Evolutionary conservation across 495 filamentous ascomycete genomes (phyloP).

Genomic region (Hyaloscypha finlandica): DNA sequence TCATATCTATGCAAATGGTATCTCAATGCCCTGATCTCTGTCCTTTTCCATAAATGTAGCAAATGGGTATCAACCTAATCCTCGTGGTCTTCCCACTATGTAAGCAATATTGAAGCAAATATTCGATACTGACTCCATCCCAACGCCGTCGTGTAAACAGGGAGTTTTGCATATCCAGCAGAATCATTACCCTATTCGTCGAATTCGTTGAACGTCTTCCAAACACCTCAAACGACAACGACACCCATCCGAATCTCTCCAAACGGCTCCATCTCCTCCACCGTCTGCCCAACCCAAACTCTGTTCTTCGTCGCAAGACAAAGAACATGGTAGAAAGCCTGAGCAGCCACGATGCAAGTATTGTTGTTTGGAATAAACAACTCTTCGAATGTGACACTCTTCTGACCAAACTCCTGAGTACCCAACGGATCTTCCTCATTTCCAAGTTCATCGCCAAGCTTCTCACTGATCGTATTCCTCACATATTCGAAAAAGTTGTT

Average conservation of each 20-base stretch:
- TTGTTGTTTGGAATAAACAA: conserved; percentile 56
- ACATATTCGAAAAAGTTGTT: conserved; percentile 65
- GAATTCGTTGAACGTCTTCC: not conserved
- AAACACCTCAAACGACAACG: conserved; percentile 21
- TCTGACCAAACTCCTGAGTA: not conserved
- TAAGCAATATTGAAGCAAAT: conserved; percentile 9
- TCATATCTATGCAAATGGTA: not conserved
- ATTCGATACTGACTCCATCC: not conserved
- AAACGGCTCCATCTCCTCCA: conserved; percentile 23
- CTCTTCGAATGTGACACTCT: conserved; percentile 51
- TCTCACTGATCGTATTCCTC: conserved; percentile 34
- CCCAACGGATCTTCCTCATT: conserved; percentile 8
- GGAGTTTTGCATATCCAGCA: not conserved
- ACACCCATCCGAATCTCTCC: conserved; percentile 30
- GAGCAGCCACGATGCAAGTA: conserved; percentile 60
- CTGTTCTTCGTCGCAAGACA: conserved; percentile 62
- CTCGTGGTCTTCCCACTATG: not conserved
- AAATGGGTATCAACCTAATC: conserved; percentile 2
- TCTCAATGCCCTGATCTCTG: not conserved
- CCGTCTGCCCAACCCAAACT: conserved; percentile 47
- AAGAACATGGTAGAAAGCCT: conserved; percentile 69
- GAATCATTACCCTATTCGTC: not conserved
- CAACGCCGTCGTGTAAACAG: not conserved
- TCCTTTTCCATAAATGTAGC: not conserved
- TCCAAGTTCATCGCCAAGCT: conserved; percentile 22